Percentiles rank a stretch among this genome's conserved stretches.
phyloP scores from a whole-genome alignment of 495 filamentous ascomycete species.

The Penicillium daleae region DNA sequence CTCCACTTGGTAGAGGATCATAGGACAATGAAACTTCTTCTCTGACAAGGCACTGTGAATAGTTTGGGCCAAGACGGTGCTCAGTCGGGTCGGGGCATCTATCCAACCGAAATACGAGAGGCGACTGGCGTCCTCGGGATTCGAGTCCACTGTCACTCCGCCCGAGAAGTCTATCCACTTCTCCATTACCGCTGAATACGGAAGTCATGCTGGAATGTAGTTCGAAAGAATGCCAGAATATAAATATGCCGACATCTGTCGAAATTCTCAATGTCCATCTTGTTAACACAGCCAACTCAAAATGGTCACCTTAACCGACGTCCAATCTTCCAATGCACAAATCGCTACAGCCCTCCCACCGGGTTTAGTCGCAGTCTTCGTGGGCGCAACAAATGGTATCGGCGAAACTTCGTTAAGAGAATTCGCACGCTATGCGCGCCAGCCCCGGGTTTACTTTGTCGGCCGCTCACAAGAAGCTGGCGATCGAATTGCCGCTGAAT shows the following conservation, averaged over 20 bases:
- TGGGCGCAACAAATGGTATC: constrained; percentile 66
- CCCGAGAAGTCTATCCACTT: neutral
- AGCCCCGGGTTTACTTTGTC: constrained; percentile 48
- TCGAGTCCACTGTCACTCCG: neutral
- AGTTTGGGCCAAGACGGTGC: neutral
- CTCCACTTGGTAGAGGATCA: neutral
- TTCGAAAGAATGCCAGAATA: neutral
- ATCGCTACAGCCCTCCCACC: constrained; percentile 42
- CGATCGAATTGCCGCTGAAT: constrained; percentile 50
- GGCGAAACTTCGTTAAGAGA: constrained; percentile 57
- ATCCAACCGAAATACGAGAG: neutral
- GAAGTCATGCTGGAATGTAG: no score
- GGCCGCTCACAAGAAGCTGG: constrained; percentile 54
- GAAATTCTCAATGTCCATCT: neutral
- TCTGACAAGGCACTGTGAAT: neutral
- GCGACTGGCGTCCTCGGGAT: no score
- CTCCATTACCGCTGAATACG: neutral
- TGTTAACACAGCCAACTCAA: neutral
- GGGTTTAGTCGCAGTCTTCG: constrained; percentile 58
- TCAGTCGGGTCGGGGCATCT: neutral
- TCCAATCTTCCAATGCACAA: constrained; percentile 41
- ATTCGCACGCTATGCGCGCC: constrained; percentile 51
- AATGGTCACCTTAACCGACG: constrained; percentile 43
- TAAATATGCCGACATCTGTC: neutral
- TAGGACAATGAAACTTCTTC: neutral